Conservation (phyloP, 176 grass and related monocot genomes). For the Secale cereale region DNA sequence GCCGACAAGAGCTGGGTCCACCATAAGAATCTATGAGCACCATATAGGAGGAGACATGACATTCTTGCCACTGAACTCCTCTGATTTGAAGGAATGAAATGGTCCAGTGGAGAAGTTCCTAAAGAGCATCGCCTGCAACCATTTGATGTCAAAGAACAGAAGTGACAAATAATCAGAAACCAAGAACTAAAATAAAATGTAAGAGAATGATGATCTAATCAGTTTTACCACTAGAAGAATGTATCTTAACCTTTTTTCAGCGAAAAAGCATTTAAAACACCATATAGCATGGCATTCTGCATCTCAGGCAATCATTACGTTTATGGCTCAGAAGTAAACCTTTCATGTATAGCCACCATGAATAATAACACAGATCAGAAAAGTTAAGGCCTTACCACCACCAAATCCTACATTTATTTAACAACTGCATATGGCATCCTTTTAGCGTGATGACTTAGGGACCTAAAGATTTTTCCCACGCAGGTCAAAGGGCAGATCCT, state of each 20-base stretch:
- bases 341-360: not conserved
- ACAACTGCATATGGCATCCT: no score
- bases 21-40: no score
- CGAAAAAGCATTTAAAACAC: not conserved
- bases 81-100: constrained; percentile 69
- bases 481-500: no score
- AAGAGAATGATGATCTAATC: not conserved
- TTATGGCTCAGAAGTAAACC: not conserved
- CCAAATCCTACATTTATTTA: no score
- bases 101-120: constrained; percentile 68
- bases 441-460: no score
- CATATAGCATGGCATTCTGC: not conserved
- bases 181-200: not conserved
- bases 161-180: not conserved
- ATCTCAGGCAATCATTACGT: not conserved
- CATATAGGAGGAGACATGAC: no score
- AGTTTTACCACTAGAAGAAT: not conserved
- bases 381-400: no score
- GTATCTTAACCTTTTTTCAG: not conserved
- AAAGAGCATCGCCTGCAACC: constrained; percentile 75
- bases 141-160: constrained; percentile 18
- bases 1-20: no score
- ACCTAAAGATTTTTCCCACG: no score
- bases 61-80: constrained; percentile 68
- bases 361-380: not conserved